Conservation (phyloP, 2,329 filamentous ascomycete species). For the Phoma sp. region DNA sequence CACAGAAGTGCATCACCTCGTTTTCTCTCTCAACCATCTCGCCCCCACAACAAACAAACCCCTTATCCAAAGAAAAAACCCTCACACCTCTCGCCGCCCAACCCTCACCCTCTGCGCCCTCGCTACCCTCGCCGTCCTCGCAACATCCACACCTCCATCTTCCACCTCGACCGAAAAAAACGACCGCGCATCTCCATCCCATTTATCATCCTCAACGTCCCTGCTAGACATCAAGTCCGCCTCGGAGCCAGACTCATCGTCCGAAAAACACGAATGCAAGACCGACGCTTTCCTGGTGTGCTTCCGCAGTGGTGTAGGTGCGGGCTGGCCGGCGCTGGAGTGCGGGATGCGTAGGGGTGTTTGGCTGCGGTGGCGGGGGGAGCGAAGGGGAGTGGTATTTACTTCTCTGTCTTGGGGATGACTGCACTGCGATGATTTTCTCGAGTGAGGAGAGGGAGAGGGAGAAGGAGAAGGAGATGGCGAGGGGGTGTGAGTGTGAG, state of each 20-base stretch:
- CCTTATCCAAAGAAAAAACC: too few species aligned
- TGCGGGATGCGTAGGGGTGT: conserved; percentile 22
- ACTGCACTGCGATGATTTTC: too few species aligned
- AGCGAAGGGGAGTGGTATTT: too few species aligned
- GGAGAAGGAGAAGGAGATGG: too few species aligned
- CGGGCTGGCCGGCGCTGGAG: not conserved
- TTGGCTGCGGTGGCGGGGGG: conserved; percentile 16
- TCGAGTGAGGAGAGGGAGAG: too few species aligned
- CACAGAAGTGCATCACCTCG: too few species aligned
- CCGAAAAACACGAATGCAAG: conserved; percentile 18
- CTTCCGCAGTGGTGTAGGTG: not conserved
- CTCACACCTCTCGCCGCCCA: not conserved
- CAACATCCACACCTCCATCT: too few species aligned
- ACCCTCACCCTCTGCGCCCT: conserved; percentile 3
- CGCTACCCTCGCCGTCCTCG: not conserved
- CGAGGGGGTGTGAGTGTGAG: too few species aligned
- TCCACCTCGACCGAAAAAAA: too few species aligned
- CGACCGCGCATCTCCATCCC: not conserved
- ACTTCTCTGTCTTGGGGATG: too few species aligned
- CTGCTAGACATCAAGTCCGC: too few species aligned
- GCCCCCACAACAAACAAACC: too few species aligned
- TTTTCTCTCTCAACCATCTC: not conserved
- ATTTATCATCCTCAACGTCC: not conserved
- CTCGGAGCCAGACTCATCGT: conserved; percentile 1
- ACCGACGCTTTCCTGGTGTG: conserved; percentile 3